Conservation (phyloP, 225 moss, liverwort and hornwort species). For the Ulota crispa region DNA sequence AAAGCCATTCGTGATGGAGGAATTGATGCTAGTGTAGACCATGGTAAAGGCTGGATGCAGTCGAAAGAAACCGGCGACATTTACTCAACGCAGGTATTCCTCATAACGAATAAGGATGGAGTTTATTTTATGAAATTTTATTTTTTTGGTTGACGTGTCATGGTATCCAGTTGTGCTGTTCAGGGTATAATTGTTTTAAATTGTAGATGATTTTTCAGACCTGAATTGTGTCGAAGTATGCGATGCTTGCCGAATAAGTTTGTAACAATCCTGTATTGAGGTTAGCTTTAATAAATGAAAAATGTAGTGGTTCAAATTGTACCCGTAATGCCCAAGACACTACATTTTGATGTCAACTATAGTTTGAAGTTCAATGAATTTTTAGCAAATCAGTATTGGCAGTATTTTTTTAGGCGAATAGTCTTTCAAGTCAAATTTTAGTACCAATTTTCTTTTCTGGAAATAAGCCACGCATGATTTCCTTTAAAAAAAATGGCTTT, state of each 20-base stretch:
- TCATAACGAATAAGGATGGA: background rate
- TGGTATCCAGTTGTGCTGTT: background rate
- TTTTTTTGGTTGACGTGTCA: background rate
- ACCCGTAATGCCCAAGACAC: too few relatives aligned
- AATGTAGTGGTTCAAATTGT: background rate
- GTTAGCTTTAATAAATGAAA: background rate
- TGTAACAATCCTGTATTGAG: background rate
- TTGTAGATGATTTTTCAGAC: background rate
- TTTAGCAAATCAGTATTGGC: too few relatives aligned
- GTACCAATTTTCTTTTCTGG: too few relatives aligned
- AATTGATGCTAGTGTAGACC: conserved; percentile 89
- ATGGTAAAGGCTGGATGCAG: conserved; percentile 94
- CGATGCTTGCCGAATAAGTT: background rate
- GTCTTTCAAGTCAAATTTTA: too few relatives aligned
- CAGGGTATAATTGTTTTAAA: background rate
- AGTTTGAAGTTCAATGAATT: too few relatives aligned
- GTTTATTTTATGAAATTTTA: background rate
- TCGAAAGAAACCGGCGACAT: conserved; percentile 98
- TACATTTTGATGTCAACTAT: too few relatives aligned
- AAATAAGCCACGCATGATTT: too few relatives aligned
- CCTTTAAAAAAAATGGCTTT: too few relatives aligned
- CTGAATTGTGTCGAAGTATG: background rate
- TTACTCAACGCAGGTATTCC: conserved; percentile 79
- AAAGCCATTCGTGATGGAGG: conserved; percentile 99
- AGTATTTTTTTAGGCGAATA: too few relatives aligned